Conservation (phyloP, 176 grass and related monocot species). For the Cocos nucifera region DNA sequence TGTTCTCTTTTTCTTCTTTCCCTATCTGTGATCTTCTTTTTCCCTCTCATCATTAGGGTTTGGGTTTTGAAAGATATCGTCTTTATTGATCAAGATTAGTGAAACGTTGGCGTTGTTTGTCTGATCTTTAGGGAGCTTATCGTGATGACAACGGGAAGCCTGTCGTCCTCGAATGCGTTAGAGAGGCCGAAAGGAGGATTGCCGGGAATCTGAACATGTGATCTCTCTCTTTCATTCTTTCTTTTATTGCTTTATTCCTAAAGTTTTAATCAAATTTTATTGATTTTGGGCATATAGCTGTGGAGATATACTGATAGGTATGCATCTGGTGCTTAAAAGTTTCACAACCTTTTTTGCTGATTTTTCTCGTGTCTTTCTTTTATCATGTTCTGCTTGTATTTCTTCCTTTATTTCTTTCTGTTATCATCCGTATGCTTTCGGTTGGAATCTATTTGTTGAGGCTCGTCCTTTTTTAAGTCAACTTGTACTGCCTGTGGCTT, state of each 20-base stretch:
- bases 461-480: too few species aligned
- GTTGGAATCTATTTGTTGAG: too few species aligned
- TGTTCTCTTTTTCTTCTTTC: too few species aligned
- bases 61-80: conserved; percentile 6
- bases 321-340: too few species aligned
- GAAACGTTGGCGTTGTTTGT: background rate
- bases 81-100: conserved; percentile 6
- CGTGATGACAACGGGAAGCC: conserved; percentile 81
- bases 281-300: background rate
- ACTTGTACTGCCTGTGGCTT: too few species aligned
- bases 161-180: conserved; percentile 81
- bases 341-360: too few species aligned
- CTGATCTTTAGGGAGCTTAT: conserved; percentile 59
- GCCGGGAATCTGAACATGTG: conserved; percentile 80
- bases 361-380: too few species aligned
- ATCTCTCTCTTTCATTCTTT: conserved; percentile 18
- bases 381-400: too few species aligned
- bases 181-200: conserved; percentile 79
- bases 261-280: background rate
- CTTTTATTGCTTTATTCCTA: background rate
- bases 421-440: too few species aligned
- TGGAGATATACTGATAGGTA: too few species aligned
- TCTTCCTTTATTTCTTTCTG: too few species aligned
- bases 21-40: too few species aligned
- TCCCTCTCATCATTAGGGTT: background rate